Base-by-base conservation (phyloP, 2,329 filamentous ascomycete genomes). In the Fusarium torreyae region DNA sequence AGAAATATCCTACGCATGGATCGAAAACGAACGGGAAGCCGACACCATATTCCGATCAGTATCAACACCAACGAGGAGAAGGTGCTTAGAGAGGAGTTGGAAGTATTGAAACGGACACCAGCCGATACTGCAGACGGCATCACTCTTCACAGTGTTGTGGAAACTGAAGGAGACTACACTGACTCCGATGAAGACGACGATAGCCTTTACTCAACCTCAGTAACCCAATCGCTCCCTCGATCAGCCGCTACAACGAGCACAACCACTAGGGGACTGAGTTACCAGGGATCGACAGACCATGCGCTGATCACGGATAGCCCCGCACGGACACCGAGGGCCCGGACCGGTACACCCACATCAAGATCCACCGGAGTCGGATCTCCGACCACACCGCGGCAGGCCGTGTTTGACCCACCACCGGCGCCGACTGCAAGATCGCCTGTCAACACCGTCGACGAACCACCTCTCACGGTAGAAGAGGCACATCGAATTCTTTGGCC, bases 401-500 rank as follows among this genome's bases (percentile, higher is more conserved):
- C 34, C 20, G 56, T 61, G 5, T 56, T 58, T 4, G 66, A 66
- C 40, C 31, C 56, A 40, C 60, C 57, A 9, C 28, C 52, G 11
- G 50, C 56, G n/a, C 55, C 61, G 7, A 10, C 34, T 15, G 26
- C 50, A 1, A 24, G 43, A 13, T 64, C 70, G 3, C 50, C 68
- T 2, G 34, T 40, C 7, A 52, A 70, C 8, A 70, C 73, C 15
- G 49, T 67, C 5, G 73, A 77, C 15, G 77, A 79, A 39, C 68
- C 76, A 6, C 77, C 77, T 1, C 76, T 82, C 70, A 82, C 81
- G 5, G 77, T 79, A 4, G 80, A 82, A 38, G 80, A 82, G 51
- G 81, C 81, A 4, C 71, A 71, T 3, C 74, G 76, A 34, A 82
- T 83, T 18, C 66, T 83, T 1, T 82, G 81, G 81, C 79, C 80